phyloP scores from a whole-genome alignment of 768 basidiomycete species.

The Leccinum boreale region DNA sequence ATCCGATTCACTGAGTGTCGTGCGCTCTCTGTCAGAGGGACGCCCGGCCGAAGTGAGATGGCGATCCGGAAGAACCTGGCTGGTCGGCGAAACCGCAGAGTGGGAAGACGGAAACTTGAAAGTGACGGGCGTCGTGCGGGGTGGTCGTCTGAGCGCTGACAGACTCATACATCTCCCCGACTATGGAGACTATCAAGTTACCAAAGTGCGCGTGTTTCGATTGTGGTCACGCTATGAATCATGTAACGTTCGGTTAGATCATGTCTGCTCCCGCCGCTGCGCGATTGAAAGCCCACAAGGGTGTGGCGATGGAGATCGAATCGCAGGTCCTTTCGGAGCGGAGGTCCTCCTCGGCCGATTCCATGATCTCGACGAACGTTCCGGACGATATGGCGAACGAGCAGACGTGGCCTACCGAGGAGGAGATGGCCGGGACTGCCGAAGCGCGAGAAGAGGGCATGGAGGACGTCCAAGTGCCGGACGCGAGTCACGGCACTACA shows the following conservation, averaged over 20 bases:
- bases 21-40: slow-evolving; percentile 82
- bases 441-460: slow-evolving; percentile 16
- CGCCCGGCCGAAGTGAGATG: slow-evolving; percentile 76
- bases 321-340: slow-evolving; percentile 60
- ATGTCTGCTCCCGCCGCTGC: slow-evolving; percentile 55
- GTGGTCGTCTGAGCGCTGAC: slow-evolving; percentile 70
- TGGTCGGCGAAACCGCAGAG: slow-evolving; percentile 58
- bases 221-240: background rate
- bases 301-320: slow-evolving; percentile 64
- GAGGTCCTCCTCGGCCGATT: slow-evolving; percentile 66
- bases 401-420: slow-evolving; percentile 98
- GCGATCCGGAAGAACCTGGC: slow-evolving; percentile 76
- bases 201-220: slow-evolving; percentile 50
- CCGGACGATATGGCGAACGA: slow-evolving; percentile 91
- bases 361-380: slow-evolving; percentile 81
- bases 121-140: slow-evolving; percentile 85
- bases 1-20: slow-evolving; percentile 66
- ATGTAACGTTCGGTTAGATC: slow-evolving; percentile 47
- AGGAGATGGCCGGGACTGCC: slow-evolving; percentile 68
- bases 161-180: slow-evolving; percentile 85
- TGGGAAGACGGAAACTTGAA: slow-evolving; percentile 67
- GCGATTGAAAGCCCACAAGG: slow-evolving; percentile 32
- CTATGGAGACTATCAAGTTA: slow-evolving; percentile 84
- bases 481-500: slow-evolving; percentile 69
- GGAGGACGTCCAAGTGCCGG: slow-evolving; percentile 43